Evolutionary conservation across 2,329 filamentous ascomycete genomes (phyloP).

Genomic region (Penicillium crustosum): DNA sequence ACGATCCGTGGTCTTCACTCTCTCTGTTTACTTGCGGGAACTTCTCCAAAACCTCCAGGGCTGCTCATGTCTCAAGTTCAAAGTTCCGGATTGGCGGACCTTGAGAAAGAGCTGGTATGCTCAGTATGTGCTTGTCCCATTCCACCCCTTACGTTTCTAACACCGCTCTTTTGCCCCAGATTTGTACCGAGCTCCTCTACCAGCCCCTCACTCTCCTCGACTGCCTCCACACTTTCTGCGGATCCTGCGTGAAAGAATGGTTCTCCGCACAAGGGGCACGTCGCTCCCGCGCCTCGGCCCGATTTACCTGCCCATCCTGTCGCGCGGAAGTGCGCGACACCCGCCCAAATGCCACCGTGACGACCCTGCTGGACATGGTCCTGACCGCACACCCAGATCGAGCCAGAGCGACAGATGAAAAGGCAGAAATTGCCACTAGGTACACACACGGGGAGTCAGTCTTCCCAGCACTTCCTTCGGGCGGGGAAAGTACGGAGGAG

Average conservation of each 20-base stretch:
- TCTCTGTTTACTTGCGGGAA: conserved; percentile 2
- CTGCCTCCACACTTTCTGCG: conserved; percentile 94
- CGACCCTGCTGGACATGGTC: conserved; percentile 85
- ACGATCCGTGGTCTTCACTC: conserved; percentile 1
- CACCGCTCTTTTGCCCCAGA: conserved; percentile 54
- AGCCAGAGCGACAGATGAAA: conserved; percentile 68
- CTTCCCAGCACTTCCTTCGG: conserved; percentile 57
- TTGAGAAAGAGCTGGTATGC: conserved; percentile 93
- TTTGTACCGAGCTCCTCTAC: conserved; percentile 93
- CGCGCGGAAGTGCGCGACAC: conserved; percentile 83
- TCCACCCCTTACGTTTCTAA: conserved; percentile 19
- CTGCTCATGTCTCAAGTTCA: conserved; percentile 8
- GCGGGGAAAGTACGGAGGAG: conserved; percentile 39
- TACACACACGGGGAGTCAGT: conserved; percentile 84
- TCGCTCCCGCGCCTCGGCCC: conserved; percentile 48
- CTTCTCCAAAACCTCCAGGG: background rate
- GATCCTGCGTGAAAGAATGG: conserved; percentile 94
- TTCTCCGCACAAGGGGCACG: conserved; percentile 74
- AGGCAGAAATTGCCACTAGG: conserved; percentile 68
- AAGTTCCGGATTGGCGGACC: conserved; percentile 56
- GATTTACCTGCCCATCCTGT: conserved; percentile 90
- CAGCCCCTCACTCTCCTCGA: conserved; percentile 88
- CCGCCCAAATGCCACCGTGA: conserved; percentile 85
- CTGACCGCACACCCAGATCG: conserved; percentile 75
- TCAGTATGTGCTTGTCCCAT: conserved; percentile 65